Percentiles rank a stretch among this genome's conserved stretches.
Evolutionary conservation across 2,329 filamentous ascomycete species (phyloP).

Genomic region (Stemphylium beticola): DNA sequence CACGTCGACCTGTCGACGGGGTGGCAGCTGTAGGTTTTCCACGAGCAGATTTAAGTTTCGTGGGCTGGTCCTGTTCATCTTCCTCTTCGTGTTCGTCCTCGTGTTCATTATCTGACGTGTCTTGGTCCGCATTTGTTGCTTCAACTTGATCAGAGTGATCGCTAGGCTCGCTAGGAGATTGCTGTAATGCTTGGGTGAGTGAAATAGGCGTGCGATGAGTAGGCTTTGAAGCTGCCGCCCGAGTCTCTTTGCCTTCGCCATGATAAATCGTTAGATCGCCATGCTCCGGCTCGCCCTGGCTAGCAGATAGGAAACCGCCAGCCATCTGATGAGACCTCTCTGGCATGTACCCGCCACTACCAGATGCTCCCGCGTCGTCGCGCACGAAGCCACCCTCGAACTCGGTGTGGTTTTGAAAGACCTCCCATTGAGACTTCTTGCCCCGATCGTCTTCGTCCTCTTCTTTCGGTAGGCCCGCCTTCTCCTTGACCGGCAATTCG

Average conservation of each 20-base stretch:
- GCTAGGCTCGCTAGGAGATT: constrained; percentile 11
- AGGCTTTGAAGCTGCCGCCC: constrained; percentile 12
- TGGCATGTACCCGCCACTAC: constrained; percentile 17
- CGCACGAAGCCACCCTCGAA: constrained; percentile 53
- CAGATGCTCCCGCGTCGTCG: constrained; percentile 30
- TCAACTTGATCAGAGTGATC: background rate
- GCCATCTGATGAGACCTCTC: constrained; percentile 16
- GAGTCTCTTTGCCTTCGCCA: constrained; percentile 25
- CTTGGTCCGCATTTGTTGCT: background rate
- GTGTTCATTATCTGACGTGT: constrained; percentile 11
- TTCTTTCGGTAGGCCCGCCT: constrained; percentile 40
- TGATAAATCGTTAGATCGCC: constrained; percentile 42
- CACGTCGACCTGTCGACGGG: background rate
- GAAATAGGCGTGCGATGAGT: constrained; percentile 44
- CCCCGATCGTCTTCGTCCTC: constrained; percentile 66
- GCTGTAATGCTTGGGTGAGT: constrained; percentile 40
- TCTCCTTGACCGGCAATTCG: constrained; percentile 70
- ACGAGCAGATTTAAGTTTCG: constrained; percentile 5
- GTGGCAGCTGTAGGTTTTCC: constrained; percentile 13
- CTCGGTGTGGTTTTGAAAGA: constrained; percentile 36
- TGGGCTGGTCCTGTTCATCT: constrained; percentile 12
- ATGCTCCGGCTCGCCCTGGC: constrained; percentile 42
- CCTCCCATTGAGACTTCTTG: constrained; percentile 51
- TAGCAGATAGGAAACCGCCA: constrained; percentile 46
- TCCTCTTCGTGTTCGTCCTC: constrained; percentile 55